Conservation (phyloP, 768 basidiomycete genomes). For the Mycena sanguinolenta region DNA sequence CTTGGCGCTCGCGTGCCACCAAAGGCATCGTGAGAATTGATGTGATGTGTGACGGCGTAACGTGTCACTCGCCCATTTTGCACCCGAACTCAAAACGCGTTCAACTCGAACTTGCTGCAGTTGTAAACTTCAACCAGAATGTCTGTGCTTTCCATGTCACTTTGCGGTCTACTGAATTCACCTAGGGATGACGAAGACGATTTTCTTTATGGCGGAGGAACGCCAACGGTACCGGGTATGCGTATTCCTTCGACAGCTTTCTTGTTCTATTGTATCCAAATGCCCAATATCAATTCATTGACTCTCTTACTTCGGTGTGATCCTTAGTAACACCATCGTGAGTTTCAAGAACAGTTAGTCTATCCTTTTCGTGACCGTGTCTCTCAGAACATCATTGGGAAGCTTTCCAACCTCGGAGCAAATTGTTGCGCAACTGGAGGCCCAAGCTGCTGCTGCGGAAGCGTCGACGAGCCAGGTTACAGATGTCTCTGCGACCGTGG, state of each 20-base stretch:
- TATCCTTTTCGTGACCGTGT: slow-evolving; percentile 8
- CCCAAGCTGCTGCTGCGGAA: slow-evolving; percentile 52
- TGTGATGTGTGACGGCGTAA: background rate
- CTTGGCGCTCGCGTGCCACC: too few relatives aligned
- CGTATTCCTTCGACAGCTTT: slow-evolving; percentile 26
- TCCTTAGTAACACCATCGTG: slow-evolving; percentile 37
- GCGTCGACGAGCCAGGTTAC: slow-evolving; percentile 43
- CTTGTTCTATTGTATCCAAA: slow-evolving; percentile 40
- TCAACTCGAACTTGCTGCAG: background rate
- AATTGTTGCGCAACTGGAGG: slow-evolving; percentile 63
- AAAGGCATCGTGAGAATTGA: too few relatives aligned
- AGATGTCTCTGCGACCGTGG: slow-evolving; percentile 42
- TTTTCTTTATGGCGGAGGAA: slow-evolving; percentile 75
- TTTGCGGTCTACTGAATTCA: slow-evolving; percentile 5
- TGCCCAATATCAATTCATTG: slow-evolving; percentile 41
- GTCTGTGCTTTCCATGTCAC: slow-evolving; percentile 12
- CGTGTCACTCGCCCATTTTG: background rate
- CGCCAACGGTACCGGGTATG: slow-evolving; percentile 43
- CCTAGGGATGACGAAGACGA: slow-evolving; percentile 85
- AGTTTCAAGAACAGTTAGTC: slow-evolving; percentile 26
- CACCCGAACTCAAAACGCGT: background rate
- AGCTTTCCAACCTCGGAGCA: slow-evolving; percentile 60
- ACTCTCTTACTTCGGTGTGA: slow-evolving; percentile 40
- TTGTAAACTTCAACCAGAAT: slow-evolving; percentile 12
- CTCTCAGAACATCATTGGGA: slow-evolving; percentile 50